Base-by-base conservation (phyloP, 495 filamentous ascomycete species). In the Staphylotrichum longicolle region DNA sequence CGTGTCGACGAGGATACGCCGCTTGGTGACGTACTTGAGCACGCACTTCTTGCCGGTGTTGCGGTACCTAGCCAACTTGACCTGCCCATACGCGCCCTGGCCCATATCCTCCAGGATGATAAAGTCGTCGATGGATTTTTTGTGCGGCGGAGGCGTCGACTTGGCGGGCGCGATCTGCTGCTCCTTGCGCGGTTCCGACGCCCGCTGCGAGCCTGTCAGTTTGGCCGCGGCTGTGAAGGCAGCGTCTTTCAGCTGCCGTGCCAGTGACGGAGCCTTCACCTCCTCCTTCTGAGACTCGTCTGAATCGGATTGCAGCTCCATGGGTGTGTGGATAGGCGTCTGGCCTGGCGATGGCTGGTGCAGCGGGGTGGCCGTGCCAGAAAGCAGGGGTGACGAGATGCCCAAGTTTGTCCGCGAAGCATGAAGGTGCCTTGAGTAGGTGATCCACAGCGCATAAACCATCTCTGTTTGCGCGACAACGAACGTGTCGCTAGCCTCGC, bases 91-190 rank as follows among this genome's bases (percentile, higher is more conserved):
- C 3, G 94, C 95, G 49, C 94, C 94, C 74, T 97, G 91, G 6
- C 94, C 94, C 93, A 99, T 97, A 57, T 99, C 94, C 74, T 99
- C 94, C 5, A 99, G 81, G 63, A 98, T 91, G 37, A 85, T 82
- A 73, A 96, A 99, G 74, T 97, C 92, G 49, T 86, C 77, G 56
- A 99, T 98, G 0, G 84, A 86, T 72, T 93, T 92, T 71, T 93
- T 96, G 12, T 55, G 39, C 14, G 91, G 91, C 70, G 20, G 20
- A 27, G 91, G 94, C 12, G 64, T 65, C 9, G 51, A 46, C 46
- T 66, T 52, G 8, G 64, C 42, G 4, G 63, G 59, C 11, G 2
- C 34, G 27, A 73, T 57, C 33, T 72, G 71, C 41, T 80, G 61
- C 12, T 65, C 48, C 53, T 68, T 67, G 3, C 73, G 57, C 9